Percentiles rank a stretch among this genome's conserved stretches.
Evolutionary conservation across 2,329 filamentous ascomycete species (phyloP).

Genomic region (Neoascochyta sp.): DNA sequence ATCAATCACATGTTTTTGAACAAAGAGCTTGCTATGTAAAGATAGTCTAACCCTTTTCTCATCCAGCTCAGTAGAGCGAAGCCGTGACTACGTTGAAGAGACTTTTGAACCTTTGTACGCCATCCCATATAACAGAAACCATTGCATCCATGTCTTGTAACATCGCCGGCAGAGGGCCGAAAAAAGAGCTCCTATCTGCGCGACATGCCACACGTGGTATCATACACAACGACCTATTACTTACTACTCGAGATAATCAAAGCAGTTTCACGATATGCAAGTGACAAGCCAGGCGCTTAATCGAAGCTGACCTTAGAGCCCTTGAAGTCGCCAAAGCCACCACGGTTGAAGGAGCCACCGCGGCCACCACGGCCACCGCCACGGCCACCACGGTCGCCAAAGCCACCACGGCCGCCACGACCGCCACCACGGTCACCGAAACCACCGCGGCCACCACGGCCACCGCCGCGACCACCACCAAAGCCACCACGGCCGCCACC

Average conservation of each 20-base stretch:
- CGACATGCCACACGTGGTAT: constrained; percentile 14
- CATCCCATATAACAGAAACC: constrained; percentile 4
- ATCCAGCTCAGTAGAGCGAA: too few species aligned
- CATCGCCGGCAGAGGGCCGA: constrained; percentile 8
- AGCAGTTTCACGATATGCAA: constrained; percentile 14
- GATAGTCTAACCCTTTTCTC: too few species aligned
- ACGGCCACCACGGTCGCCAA: constrained; percentile 44
- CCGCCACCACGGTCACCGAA: constrained; percentile 50
- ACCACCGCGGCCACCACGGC: constrained; percentile 43
- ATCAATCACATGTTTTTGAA: too few species aligned
- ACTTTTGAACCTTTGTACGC: constrained; percentile 16
- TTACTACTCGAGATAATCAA: constrained; percentile 23
- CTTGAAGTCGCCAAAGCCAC: constrained; percentile 64
- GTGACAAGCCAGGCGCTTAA: constrained; percentile 19
- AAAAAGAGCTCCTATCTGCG: constrained; percentile 9
- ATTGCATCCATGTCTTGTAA: constrained; percentile 8
- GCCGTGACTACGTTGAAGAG: constrained; percentile 3
- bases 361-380: constrained; percentile 51
- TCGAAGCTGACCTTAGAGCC: constrained; percentile 75
- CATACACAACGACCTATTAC: constrained; percentile 17
- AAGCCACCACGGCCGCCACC: constrained; percentile 52
- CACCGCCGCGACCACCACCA: constrained; percentile 51
- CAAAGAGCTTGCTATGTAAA: too few species aligned
- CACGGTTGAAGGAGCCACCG: constrained; percentile 46
- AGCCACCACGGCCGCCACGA: constrained; percentile 49